Conservation (phyloP, 495 filamentous ascomycete species). For the Hypomontagnella monticulosa region DNA sequence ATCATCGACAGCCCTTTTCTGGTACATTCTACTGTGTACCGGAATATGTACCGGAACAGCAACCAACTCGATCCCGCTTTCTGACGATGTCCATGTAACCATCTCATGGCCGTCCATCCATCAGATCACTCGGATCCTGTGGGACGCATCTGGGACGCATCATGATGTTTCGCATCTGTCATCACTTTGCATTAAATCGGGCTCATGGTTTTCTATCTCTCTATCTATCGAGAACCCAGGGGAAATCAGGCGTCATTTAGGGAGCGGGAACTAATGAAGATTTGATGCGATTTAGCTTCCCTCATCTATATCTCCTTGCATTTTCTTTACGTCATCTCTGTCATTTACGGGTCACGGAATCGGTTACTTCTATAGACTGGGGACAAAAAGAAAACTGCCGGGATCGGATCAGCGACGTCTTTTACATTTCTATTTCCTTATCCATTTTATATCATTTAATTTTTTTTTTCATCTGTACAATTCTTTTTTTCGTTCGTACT, state of each 20-base stretch:
- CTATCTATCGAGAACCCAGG: not conserved
- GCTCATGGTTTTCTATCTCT: slow-evolving; percentile 1
- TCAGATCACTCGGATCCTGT: slow-evolving; percentile 20
- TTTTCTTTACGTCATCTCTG: slow-evolving; percentile 28
- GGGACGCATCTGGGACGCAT: slow-evolving; percentile 25
- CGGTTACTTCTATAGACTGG: slow-evolving; percentile 36
- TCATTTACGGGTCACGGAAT: slow-evolving; percentile 18
- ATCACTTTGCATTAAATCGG: slow-evolving; percentile 30
- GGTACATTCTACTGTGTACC: slow-evolving; percentile 39
- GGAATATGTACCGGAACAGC: slow-evolving; percentile 21
- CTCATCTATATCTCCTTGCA: slow-evolving; percentile 9
- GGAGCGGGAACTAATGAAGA: slow-evolving; percentile 3
- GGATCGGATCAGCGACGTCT: slow-evolving; percentile 38
- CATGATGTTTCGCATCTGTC: slow-evolving; percentile 42
- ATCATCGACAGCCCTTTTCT: slow-evolving; percentile 36
- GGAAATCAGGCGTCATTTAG: slow-evolving; percentile 29
- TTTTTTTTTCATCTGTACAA: slow-evolving; percentile 34
- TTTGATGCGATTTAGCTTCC: slow-evolving; percentile 10
- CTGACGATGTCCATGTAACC: slow-evolving; percentile 31
- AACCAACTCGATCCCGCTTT: slow-evolving; percentile 30
- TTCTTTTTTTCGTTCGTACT: slow-evolving; percentile 16
- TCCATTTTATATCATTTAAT: slow-evolving; percentile 27
- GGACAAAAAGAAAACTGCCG: slow-evolving; percentile 30
- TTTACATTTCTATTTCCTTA: slow-evolving; percentile 9
- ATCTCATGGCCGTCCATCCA: slow-evolving; percentile 1